Evolutionary conservation across 2,329 filamentous ascomycete genomes (phyloP).

Genomic region (Ceratocystis cubensis): DNA sequence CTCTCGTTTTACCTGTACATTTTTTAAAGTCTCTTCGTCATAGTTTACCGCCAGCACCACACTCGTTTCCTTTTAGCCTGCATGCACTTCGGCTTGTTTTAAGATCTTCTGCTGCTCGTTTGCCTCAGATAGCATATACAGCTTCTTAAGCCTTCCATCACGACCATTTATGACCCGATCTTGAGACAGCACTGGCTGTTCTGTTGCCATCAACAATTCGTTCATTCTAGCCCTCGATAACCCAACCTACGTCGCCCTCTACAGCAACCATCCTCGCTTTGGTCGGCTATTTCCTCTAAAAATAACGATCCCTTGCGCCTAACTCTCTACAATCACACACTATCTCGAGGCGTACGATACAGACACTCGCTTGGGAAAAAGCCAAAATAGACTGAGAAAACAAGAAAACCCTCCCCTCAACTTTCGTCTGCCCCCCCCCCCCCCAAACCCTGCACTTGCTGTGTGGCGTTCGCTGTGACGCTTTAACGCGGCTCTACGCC

Average conservation of each 20-base stretch:
- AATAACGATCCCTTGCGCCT: no score
- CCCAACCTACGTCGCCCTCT: no score
- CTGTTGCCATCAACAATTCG: no score
- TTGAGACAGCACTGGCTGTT: background rate
- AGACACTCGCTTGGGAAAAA: no score
- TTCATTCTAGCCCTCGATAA: no score
- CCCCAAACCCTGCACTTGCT: background rate
- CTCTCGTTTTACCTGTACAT: slow-evolving; percentile 7
- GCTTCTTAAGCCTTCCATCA: background rate
- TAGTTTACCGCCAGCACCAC: slow-evolving; percentile 3
- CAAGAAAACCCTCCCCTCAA: no score
- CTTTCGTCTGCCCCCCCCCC: background rate
- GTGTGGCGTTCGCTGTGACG: slow-evolving; percentile 3
- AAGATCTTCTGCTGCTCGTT: background rate
- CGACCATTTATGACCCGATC: background rate
- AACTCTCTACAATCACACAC: no score
- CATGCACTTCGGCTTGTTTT: background rate
- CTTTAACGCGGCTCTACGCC: slow-evolving; percentile 7
- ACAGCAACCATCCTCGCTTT: no score
- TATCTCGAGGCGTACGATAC: no score
- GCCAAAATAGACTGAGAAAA: no score
- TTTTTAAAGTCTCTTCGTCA: slow-evolving; percentile 9
- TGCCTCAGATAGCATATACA: background rate
- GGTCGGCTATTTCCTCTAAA: no score
- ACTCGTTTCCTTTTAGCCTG: background rate